Conservation (phyloP, 1,284 basidiomycete species). For the Microbotryum saponariae region DNA sequence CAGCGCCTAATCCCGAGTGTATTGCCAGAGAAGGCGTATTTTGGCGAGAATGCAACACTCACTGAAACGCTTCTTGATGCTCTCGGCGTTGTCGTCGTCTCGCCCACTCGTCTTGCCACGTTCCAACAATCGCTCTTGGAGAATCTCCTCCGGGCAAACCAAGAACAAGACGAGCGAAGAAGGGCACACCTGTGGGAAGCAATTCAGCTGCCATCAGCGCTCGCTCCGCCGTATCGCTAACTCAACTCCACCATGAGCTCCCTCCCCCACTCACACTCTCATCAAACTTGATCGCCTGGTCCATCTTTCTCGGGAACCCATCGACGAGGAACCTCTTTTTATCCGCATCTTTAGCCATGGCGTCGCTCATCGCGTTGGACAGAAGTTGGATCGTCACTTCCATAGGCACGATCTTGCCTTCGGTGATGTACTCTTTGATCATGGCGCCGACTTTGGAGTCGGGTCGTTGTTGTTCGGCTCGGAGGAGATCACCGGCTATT, state of each 20-base stretch:
- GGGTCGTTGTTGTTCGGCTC: conserved; percentile 81
- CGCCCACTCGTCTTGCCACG: conserved; percentile 89
- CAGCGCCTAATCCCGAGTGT: not conserved
- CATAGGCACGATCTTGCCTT: conserved; percentile 93
- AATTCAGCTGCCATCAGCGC: not conserved
- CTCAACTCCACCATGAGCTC: not conserved
- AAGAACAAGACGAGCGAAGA: conserved; percentile 80
- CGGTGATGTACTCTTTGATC: conserved; percentile 82
- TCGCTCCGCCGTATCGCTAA: not conserved
- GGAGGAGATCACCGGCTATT: conserved; percentile 87
- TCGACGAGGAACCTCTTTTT: conserved; percentile 88
- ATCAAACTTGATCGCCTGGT: conserved; percentile 92
- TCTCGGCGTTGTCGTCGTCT: conserved; percentile 92
- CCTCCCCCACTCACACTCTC: conserved; percentile 54
- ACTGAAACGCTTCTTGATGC: conserved; percentile 94
- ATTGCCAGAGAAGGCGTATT: not conserved
- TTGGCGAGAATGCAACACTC: conserved; percentile 37
- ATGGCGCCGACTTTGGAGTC: conserved; percentile 79
- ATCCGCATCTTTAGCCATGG: conserved; percentile 48
- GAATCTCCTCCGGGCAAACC: conserved; percentile 79
- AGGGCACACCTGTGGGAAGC: conserved; percentile 57
- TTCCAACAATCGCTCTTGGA: conserved; percentile 77
- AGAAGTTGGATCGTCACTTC: conserved; percentile 94
- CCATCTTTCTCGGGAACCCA: conserved; percentile 98
- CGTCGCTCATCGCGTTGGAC: conserved; percentile 79